Evolutionary conservation across 371 early-diverging fungal genomes (phyloP).

Genomic region (Zopfochytrium polystomum): DNA sequence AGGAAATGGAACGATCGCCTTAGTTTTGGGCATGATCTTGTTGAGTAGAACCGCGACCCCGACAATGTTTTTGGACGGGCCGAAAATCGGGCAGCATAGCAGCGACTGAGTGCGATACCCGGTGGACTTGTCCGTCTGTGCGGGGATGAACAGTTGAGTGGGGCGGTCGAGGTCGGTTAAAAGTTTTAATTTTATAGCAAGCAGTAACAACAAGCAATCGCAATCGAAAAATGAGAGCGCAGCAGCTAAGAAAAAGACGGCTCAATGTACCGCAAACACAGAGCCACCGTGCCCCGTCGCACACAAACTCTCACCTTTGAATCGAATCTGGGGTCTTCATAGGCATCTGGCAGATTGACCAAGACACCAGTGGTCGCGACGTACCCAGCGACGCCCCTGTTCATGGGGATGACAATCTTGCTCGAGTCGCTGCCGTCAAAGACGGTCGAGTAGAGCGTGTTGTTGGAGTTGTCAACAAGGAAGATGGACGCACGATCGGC

Average conservation of each 20-base stretch:
- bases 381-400: conserved; percentile 34
- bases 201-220: no score
- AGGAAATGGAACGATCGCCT: conserved; percentile 21
- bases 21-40: conserved; percentile 22
- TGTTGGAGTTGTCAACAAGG: conserved; percentile 26
- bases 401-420: conserved; percentile 12
- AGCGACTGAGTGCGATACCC: conserved; percentile 27
- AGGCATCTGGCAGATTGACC: conserved; percentile 32
- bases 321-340: conserved; percentile 36
- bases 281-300: background rate
- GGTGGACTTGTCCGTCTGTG: conserved; percentile 26
- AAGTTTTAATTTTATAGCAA: no score
- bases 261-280: no score
- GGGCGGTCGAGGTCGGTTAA: no score
- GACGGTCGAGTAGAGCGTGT: conserved; percentile 22
- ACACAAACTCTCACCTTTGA: conserved; percentile 9
- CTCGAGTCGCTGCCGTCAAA: conserved; percentile 26
- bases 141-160: no score
- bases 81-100: conserved; percentile 34
- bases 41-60: conserved; percentile 41
- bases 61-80: conserved; percentile 23
- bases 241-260: no score
- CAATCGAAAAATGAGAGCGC: no score
- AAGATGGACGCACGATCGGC: conserved; percentile 30
- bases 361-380: conserved; percentile 32